A percentile compares a stretch with the other conserved stretches of the same genome.
phyloP scores from a whole-genome alignment of 345 rosid genomes.

The Dipteronia sinensis region DNA sequence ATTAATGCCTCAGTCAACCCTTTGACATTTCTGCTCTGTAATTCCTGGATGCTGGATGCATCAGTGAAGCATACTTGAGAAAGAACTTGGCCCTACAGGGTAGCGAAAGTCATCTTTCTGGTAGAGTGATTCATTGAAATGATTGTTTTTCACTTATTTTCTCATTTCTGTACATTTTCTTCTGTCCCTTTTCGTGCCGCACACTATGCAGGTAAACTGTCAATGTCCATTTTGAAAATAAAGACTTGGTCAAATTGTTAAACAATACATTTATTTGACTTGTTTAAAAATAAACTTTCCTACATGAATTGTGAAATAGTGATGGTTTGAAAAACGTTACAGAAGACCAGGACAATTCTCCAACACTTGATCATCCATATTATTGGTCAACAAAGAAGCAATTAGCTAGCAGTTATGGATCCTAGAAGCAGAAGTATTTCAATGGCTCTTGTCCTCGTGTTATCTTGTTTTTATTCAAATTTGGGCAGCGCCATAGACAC shows the following conservation, averaged over 20 bases:
- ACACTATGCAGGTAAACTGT: neutral
- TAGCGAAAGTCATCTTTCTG: neutral
- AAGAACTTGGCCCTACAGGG: neutral
- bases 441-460: conserved; percentile 19
- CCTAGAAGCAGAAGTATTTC: neutral
- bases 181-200: neutral
- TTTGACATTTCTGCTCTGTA: neutral
- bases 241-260: neutral
- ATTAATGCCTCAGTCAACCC: neutral
- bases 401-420: neutral
- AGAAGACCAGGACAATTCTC: neutral
- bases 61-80: neutral
- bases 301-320: neutral
- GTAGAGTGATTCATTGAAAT: neutral
- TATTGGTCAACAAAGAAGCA: neutral
- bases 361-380: no score
- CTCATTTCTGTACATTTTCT: neutral
- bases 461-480: conserved; percentile 13
- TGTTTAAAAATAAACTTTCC: neutral
- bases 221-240: neutral
- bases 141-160: neutral
- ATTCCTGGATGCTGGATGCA: neutral
- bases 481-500: conserved; percentile 16
- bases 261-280: neutral
- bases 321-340: neutral